Conservation (phyloP, 2,329 filamentous ascomycete genomes). For the Calonectria hongkongensis region DNA sequence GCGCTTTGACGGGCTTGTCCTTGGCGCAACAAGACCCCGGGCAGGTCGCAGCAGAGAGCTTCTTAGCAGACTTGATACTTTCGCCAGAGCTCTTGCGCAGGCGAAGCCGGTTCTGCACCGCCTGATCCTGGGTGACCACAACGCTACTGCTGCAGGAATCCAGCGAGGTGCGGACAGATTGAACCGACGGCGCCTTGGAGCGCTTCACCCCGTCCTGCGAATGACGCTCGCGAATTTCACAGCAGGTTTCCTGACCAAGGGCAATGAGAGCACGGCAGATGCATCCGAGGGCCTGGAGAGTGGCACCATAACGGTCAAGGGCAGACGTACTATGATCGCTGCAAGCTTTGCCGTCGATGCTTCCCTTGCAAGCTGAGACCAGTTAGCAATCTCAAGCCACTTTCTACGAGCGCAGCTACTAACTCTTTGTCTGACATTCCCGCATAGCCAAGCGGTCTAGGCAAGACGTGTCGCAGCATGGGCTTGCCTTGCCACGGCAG, state of each 20-base stretch:
- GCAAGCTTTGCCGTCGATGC: constrained; percentile 59
- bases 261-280: constrained; percentile 72
- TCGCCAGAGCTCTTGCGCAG: neutral
- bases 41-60: neutral
- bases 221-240: constrained; percentile 55
- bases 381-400: neutral
- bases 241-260: constrained; percentile 72
- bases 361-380: constrained; percentile 40
- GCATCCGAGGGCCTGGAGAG: constrained; percentile 69
- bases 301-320: constrained; percentile 63
- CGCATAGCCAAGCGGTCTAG: constrained; percentile 32
- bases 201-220: constrained; percentile 51
- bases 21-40: neutral
- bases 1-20: neutral
- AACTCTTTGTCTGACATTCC: constrained; percentile 31
- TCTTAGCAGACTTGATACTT: neutral
- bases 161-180: constrained; percentile 48
- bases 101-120: neutral
- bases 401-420: neutral
- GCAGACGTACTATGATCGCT: constrained; percentile 59
- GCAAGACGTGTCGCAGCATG: constrained; percentile 25
- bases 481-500: constrained; percentile 6
- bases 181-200: constrained; percentile 48
- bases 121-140: neutral
- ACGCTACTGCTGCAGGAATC: constrained; percentile 52